A percentile compares a stretch with the other conserved stretches of the same genome.
Conservation (phyloP, 2,329 filamentous ascomycete species). For the Geosmithia putterillii region DNA sequence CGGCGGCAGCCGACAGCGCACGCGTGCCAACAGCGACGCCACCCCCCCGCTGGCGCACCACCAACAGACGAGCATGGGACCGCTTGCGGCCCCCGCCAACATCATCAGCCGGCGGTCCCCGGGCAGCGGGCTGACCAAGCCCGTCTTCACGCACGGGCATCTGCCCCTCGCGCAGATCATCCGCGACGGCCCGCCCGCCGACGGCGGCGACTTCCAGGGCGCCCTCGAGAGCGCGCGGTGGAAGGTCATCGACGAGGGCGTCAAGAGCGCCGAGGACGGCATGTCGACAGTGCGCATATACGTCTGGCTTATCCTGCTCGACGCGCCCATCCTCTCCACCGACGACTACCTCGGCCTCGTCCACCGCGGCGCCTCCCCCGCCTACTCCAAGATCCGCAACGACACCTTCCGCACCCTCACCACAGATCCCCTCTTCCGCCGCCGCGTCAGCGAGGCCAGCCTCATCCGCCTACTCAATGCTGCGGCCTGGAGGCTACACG, state of each 20-base stretch:
- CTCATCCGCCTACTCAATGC: slow-evolving; percentile 91
- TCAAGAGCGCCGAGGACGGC: slow-evolving; percentile 68
- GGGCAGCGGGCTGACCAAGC: slow-evolving; percentile 26
- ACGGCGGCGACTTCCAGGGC: slow-evolving; percentile 52
- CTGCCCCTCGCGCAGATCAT: slow-evolving; percentile 63
- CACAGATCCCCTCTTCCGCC: slow-evolving; percentile 92
- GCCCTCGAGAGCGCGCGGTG: slow-evolving; percentile 60
- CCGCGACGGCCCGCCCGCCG: slow-evolving; percentile 64
- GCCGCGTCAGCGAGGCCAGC: slow-evolving; percentile 89
- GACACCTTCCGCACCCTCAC: slow-evolving; percentile 95
- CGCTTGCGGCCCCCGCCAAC: slow-evolving; percentile 12
- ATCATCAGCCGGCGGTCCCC: slow-evolving; percentile 8
- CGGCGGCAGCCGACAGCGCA: slow-evolving; percentile 10
- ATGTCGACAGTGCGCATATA: slow-evolving; percentile 92
- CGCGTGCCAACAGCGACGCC: slow-evolving; percentile 64
- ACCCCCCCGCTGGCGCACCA: slow-evolving; percentile 26
- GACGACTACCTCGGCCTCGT: slow-evolving; percentile 83
- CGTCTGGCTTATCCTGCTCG: slow-evolving; percentile 87
- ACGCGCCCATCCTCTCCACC: slow-evolving; percentile 73
- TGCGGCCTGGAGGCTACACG: slow-evolving; percentile 85
- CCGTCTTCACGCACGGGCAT: slow-evolving; percentile 36
- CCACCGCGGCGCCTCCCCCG: slow-evolving; percentile 84
- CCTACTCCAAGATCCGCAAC: slow-evolving; percentile 95
- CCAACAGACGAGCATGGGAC: slow-evolving; percentile 13
- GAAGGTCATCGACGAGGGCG: slow-evolving; percentile 63